Evolutionary conservation across 1,284 basidiomycete species (phyloP).

Genomic region (Phellopilus nigrolimitatus): DNA sequence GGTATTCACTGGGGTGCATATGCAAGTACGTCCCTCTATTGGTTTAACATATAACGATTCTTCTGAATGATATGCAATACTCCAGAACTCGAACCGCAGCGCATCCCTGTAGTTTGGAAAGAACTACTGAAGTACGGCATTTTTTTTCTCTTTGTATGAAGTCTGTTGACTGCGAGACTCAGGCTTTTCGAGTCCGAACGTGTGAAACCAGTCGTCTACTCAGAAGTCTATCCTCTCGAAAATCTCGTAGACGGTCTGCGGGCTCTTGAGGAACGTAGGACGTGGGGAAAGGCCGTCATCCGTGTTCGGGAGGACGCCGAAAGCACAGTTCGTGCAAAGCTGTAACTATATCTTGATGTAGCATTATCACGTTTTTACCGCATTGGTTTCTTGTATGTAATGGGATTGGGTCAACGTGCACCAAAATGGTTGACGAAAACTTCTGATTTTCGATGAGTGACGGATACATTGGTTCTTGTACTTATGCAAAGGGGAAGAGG

Average conservation of each 20-base stretch:
- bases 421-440: not conserved
- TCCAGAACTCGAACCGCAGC: constrained; percentile 64
- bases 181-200: constrained; percentile 67
- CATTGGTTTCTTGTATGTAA: too few species aligned
- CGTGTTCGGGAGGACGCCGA: constrained; percentile 49
- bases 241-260: constrained; percentile 60
- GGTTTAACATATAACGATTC: not conserved
- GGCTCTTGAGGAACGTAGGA: constrained; percentile 74
- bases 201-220: constrained; percentile 71
- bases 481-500: not conserved
- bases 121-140: constrained; percentile 61
- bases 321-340: constrained; percentile 5
- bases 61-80: not conserved
- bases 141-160: not conserved
- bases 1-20: constrained; percentile 90
- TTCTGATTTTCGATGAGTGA: not conserved
- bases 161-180: constrained; percentile 4
- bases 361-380: too few species aligned
- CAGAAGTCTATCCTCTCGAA: constrained; percentile 62
- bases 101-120: constrained; percentile 68
- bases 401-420: too few species aligned
- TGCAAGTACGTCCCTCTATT: constrained; percentile 42
- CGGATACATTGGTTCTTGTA: not conserved
- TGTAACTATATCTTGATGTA: too few species aligned
- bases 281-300: constrained; percentile 90